Evolutionary conservation across 805 yeast genomes (phyloP).

Genomic region (Wickerhamiella cacticola): DNA sequence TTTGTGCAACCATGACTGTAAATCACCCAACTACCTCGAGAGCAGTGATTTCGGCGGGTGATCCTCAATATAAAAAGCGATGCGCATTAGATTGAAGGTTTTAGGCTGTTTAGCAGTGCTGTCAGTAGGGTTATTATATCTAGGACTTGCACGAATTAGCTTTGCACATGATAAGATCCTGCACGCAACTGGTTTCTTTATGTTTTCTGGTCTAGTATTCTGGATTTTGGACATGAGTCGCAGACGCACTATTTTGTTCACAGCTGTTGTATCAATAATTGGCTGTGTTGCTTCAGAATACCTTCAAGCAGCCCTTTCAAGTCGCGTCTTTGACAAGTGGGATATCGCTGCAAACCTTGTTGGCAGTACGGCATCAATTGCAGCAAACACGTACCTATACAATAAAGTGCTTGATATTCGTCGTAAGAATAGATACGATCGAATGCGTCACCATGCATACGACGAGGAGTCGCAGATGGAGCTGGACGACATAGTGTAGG

Average conservation of each 20-base stretch:
- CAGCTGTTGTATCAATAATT: constrained; percentile 28
- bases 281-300: constrained; percentile 33
- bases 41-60: too few species aligned
- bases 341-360: constrained; percentile 32
- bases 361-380: constrained; percentile 28
- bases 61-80: too few species aligned
- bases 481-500: constrained; percentile 7
- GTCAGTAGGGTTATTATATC: constrained; percentile 17
- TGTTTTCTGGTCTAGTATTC: constrained; percentile 31
- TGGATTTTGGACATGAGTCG: constrained; percentile 34
- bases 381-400: constrained; percentile 29
- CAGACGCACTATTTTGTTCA: constrained; percentile 28
- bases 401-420: constrained; percentile 27
- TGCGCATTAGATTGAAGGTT: constrained; percentile 22
- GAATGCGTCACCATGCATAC: constrained; percentile 20
- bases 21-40: neutral
- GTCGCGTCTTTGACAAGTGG: constrained; percentile 29
- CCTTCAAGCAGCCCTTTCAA: constrained; percentile 26
- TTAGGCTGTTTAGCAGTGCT: constrained; percentile 19
- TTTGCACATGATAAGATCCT: constrained; percentile 32
- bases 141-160: constrained; percentile 26
- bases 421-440: constrained; percentile 25
- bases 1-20: neutral
- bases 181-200: constrained; percentile 30
- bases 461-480: constrained; percentile 13